A percentile compares a stretch with the other conserved stretches of the same genome.
Evolutionary conservation across 352 stramenopile species (phyloP).

Genomic region (Globisporangium nagaii): DNA sequence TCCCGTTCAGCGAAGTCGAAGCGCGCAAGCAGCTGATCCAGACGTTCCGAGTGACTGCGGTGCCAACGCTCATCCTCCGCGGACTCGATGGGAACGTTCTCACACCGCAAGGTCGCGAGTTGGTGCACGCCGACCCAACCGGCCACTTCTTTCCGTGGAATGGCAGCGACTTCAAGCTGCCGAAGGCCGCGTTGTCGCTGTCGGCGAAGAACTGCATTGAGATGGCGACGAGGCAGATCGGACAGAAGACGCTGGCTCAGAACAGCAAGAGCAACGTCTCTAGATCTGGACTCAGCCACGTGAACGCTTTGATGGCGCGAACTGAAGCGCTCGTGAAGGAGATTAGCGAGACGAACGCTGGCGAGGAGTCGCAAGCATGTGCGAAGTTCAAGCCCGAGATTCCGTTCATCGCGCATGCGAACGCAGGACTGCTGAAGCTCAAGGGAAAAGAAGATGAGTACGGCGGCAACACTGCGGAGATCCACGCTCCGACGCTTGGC

Average conservation of each 20-base stretch:
- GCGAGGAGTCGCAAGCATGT: conserved; percentile 8
- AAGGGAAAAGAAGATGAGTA: conserved; percentile 68
- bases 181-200: conserved; percentile 35
- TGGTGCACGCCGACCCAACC: conserved; percentile 56
- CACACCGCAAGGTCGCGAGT: conserved; percentile 63
- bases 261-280: conserved; percentile 36
- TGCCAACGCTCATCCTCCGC: conserved; percentile 63
- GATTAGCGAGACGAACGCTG: conserved; percentile 14
- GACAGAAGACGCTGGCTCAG: conserved; percentile 64
- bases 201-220: conserved; percentile 61
- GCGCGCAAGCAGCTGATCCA: conserved; percentile 65
- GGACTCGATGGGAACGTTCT: conserved; percentile 47
- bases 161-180: conserved; percentile 43
- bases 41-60: conserved; percentile 46
- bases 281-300: conserved; percentile 25
- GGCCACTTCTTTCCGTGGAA: conserved; percentile 67
- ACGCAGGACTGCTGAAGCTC: conserved; percentile 51
- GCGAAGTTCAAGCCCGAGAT: conserved; percentile 32
- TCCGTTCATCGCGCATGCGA: conserved; percentile 44
- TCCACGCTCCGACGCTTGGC: conserved; percentile 53
- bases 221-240: conserved; percentile 71
- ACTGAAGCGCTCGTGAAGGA: conserved; percentile 42
- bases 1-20: conserved; percentile 70
- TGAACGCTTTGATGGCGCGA: conserved; percentile 52
- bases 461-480: conserved; percentile 65